These are phyloP conservation scores for Ophiognomonia clavigignenti-juglandacearum DNA, from an alignment of 2,329 filamentous ascomycete species.

Conservation along the genomic window DNA sequence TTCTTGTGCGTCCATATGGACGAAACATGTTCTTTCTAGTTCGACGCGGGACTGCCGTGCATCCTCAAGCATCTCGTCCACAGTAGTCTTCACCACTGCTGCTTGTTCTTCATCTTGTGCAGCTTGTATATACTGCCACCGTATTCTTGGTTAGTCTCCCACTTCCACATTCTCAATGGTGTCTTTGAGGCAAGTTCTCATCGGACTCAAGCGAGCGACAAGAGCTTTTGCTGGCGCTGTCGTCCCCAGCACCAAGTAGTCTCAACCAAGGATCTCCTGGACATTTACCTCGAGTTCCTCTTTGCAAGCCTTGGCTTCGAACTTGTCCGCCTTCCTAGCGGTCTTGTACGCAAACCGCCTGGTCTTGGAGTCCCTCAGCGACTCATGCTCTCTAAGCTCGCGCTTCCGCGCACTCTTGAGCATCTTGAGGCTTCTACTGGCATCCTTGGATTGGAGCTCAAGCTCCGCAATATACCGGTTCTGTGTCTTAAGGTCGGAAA, in stretches of 20 bases:
- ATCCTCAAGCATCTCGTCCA: slow-evolving; percentile 34
- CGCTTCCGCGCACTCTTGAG: slow-evolving; percentile 37
- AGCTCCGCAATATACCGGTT: slow-evolving; percentile 40
- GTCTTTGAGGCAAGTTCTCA: no score
- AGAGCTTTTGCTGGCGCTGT: no score
- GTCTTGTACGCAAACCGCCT: slow-evolving; percentile 48
- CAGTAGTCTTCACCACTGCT: slow-evolving; percentile 34
- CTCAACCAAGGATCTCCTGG: no score
- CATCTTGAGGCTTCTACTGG: slow-evolving; percentile 31
- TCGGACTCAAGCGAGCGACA: no score
- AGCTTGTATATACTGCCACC: no score
- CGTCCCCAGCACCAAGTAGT: no score
- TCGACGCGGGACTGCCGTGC: slow-evolving; percentile 31
- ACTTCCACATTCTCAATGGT: no score
- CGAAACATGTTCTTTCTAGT: slow-evolving; percentile 30
- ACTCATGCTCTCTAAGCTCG: slow-evolving; percentile 47
- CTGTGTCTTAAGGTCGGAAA: slow-evolving; percentile 40
- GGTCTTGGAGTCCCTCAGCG: slow-evolving; percentile 47
- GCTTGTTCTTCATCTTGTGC: slow-evolving; percentile 43
- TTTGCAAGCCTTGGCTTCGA: slow-evolving; percentile 42
- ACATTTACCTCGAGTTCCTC: no score
- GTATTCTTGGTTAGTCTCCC: no score
- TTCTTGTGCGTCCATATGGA: slow-evolving; percentile 35
- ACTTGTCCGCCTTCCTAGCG: slow-evolving; percentile 43
- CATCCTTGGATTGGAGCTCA: slow-evolving; percentile 31